Base-by-base conservation (phyloP, 208 protist species). In the Trypanosoma scelopori region DNA sequence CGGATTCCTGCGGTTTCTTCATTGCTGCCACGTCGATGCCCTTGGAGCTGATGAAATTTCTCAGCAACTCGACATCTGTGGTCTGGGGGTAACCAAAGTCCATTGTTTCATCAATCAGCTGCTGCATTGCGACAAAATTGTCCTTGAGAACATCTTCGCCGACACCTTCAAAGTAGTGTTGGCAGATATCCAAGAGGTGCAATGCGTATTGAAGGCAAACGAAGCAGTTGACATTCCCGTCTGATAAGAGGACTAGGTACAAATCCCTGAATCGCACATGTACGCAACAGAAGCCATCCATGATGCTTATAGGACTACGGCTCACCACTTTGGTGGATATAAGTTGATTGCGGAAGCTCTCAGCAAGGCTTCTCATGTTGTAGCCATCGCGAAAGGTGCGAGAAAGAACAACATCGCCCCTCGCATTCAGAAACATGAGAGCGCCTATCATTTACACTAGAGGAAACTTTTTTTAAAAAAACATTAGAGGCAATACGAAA, bases 21-120 rank as follows among this genome's bases (percentile, higher is more conserved):
- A 82, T 62, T 18, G 76, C 62, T n/a, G 59, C 50, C 5, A 55
- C 55, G 35, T 94, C 85, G 18, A 93, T 61, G 1, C 89, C 89
- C 30, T 71, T 80, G 58, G 83, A 65, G 18, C 84, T 88, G 55
- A 99, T 96, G 73, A 96, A 98, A 18, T 78, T 61, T 48, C 95
- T 95, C 30, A 99, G 78, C 28, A 90, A 66, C 55, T 95, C 89
- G 7, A 70, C 65, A 47, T 98, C 91, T 27, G 82, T 96, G 55
- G 86, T 88, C 66, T 99, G 95, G 37, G 98, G 98, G 71, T 98
- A 99, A 23, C 98, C 98, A 87, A 98, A 99, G 82, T 99, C 98
- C 59, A 99, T 82, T 3, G 97, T 94, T 74, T 99, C 97, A 75
- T 99, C 98, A 42, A 99, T 93, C 23, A 99, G 72, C 71, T 98